Evolutionary conservation across 306 rosid species (phyloP), one percentile per base, ranked within the genome.

Genomic region (Castanea crenata): DNA sequence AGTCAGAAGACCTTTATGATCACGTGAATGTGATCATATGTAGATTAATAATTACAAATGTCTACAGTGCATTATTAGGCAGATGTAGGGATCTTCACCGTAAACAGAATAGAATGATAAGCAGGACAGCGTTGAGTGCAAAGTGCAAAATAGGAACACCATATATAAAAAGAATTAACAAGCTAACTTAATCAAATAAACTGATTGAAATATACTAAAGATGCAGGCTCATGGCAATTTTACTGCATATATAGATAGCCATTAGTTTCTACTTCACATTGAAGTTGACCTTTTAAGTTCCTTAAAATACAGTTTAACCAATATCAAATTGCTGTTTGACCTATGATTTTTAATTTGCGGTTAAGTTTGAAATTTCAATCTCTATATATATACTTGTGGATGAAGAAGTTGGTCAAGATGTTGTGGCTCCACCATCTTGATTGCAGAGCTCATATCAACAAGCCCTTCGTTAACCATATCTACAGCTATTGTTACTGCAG

Each of bases 371-470:
- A 54, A 55, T 15, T 74, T 71, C 7, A 1, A 35, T 23, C 23
- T 23, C 23, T 23, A 29, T 29, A 29, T 7, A 59, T 54, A 68
- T 85, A 90, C 99, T 96, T 93, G 99, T 49, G 98, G 97, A 57
- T 93, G 98, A 80, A 96, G 98, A 71, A 96, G 96, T 81, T 96
- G 99, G 82, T 93, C 98, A 56, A 96, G 89, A 86, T 96, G 98
- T 13, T 83, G 94, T 41, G 99, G 99, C 89, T 91, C 98, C 59
- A 96, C 99, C 98, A 90, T 88, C 86, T 93, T 96, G 82, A 93
- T 85, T 29, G 97, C 90, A 29, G 94, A 82, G 52, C 72, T 86
- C 70, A 65, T 77, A 84, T 96, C 97, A 71, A 95, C 90, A 78
- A 91, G 96, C 69, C 93, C 93, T 81, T 96, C 99, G 51, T 87